Conservation (phyloP, 257 asterid genomes). For the Eustoma russellianum region DNA sequence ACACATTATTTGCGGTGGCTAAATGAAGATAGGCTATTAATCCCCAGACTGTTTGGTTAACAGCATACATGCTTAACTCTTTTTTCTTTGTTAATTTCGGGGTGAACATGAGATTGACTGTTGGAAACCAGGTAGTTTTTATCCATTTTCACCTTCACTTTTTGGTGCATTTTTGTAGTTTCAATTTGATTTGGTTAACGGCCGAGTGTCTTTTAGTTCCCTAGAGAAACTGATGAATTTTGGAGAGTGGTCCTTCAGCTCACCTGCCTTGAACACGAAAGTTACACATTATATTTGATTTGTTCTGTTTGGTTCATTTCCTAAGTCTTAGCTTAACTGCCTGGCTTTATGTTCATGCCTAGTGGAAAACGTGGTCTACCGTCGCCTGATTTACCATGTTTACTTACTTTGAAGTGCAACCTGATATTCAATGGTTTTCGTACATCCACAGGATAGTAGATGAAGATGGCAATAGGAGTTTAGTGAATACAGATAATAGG, state of each 20-base stretch:
- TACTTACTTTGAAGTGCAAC: neutral
- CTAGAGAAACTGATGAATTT: neutral
- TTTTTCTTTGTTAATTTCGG: too few relatives aligned
- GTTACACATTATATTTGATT: neutral
- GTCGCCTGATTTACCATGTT: neutral
- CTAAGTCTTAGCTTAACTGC: neutral
- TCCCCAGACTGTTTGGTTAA: too few relatives aligned
- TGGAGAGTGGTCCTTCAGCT: neutral
- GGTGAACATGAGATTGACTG: too few relatives aligned
- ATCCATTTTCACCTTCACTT: too few relatives aligned
- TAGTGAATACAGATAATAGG: slow-evolving; percentile 22
- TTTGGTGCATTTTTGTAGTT: too few relatives aligned
- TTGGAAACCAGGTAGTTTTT: too few relatives aligned
- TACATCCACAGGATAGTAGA: slow-evolving; percentile 26
- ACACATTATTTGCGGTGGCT: too few relatives aligned
- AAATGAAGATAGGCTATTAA: too few relatives aligned
- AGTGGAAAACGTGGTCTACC: neutral
- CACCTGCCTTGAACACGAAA: neutral
- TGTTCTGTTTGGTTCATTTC: slow-evolving; percentile 1
- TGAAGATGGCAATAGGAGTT: slow-evolving; percentile 27
- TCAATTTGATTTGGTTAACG: too few relatives aligned
- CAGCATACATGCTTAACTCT: too few relatives aligned
- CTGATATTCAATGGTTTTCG: slow-evolving; percentile 8
- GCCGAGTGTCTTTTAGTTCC: neutral
- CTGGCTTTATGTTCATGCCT: neutral